These are phyloP conservation scores for Ogataea populi-albae DNA, from an alignment of 805 yeast species.

Conservation along the genomic window DNA sequence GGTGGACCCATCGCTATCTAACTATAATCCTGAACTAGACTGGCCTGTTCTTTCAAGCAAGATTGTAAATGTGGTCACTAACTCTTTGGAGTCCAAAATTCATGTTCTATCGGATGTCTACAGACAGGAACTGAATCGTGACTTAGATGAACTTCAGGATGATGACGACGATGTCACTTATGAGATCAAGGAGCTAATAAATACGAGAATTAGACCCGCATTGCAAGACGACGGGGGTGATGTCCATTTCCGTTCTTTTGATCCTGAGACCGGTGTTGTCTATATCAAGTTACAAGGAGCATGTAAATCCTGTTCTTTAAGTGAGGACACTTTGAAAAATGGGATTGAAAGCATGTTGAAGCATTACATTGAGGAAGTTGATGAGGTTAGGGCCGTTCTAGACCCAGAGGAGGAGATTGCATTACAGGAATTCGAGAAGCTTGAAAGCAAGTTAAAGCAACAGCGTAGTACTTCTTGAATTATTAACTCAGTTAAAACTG, in stretches of 20 bases:
- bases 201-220: conserved; percentile 70
- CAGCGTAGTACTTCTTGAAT: conserved; percentile 21
- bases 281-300: conserved; percentile 63
- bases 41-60: conserved; percentile 31
- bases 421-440: conserved; percentile 76
- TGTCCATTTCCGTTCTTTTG: conserved; percentile 62
- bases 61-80: conserved; percentile 24
- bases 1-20: conserved; percentile 31
- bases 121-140: conserved; percentile 19
- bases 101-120: conserved; percentile 26
- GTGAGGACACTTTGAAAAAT: conserved; percentile 61
- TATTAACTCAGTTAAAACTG: too few relatives aligned
- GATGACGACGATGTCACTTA: conserved; percentile 65
- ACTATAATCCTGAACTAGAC: conserved; percentile 30
- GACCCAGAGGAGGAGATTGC: conserved; percentile 55
- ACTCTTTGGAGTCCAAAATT: conserved; percentile 25
- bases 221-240: conserved; percentile 78
- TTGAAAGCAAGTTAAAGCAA: conserved; percentile 56
- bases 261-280: conserved; percentile 54
- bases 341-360: conserved; percentile 73
- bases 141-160: conserved; percentile 38
- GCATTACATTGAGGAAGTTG: conserved; percentile 67
- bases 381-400: conserved; percentile 43
- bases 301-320: conserved; percentile 68
- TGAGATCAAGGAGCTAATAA: conserved; percentile 67